These are phyloP conservation scores for Hemileia vastatrix DNA, from an alignment of 1,284 basidiomycete species.

Conservation along the genomic window DNA sequence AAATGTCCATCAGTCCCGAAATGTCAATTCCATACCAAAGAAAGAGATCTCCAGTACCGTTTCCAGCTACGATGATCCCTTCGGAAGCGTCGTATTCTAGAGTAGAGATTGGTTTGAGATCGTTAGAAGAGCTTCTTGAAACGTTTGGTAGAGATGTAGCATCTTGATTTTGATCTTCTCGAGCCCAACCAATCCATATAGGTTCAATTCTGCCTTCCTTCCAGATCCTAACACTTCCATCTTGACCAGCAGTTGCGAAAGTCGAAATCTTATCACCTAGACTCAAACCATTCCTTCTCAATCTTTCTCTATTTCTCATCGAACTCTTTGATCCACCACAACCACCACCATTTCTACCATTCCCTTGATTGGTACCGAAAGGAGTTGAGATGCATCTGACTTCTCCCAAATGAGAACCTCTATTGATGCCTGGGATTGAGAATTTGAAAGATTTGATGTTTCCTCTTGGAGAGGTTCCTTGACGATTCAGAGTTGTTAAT, in stretches of 20 bases:
- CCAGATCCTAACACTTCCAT: slow-evolving; percentile 40
- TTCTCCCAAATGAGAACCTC: no score
- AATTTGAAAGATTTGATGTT: slow-evolving; percentile 30
- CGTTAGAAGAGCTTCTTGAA: background rate
- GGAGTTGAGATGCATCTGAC: no score
- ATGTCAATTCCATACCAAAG: slow-evolving; percentile 34
- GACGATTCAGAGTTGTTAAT: no score
- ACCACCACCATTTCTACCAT: background rate
- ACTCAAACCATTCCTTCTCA: background rate
- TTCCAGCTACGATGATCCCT: slow-evolving; percentile 35
- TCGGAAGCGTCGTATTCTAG: slow-evolving; percentile 32
- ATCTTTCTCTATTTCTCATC: background rate
- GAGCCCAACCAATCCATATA: slow-evolving; percentile 29
- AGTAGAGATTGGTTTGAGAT: slow-evolving; percentile 9
- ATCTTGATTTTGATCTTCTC: background rate
- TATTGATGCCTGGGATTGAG: no score
- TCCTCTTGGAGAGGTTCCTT: slow-evolving; percentile 37
- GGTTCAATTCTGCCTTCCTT: slow-evolving; percentile 29
- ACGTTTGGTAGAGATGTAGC: background rate
- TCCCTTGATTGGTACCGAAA: background rate
- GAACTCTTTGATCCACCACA: background rate
- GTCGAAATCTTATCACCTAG: slow-evolving; percentile 34
- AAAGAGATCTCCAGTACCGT: slow-evolving; percentile 31
- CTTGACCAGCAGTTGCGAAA: slow-evolving; percentile 37
- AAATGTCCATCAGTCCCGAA: slow-evolving; percentile 27